A percentile compares a stretch with the other conserved stretches of the same genome.
phyloP scores from a whole-genome alignment of 1,284 basidiomycete species.

The Apiotrichum porosum region DNA sequence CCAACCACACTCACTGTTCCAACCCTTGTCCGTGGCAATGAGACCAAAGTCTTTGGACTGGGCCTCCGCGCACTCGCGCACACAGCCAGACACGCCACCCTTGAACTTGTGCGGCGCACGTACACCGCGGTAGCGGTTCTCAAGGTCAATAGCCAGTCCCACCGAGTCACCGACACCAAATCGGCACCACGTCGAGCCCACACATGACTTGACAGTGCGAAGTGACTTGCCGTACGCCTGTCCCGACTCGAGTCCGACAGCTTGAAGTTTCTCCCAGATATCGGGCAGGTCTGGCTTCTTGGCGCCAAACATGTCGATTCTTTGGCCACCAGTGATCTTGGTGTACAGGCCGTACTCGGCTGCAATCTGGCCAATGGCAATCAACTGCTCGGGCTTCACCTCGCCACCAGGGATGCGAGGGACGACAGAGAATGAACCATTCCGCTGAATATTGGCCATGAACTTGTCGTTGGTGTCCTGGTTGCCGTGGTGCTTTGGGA shows the following conservation, averaged over 20 bases:
- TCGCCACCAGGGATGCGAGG: conserved; percentile 56
- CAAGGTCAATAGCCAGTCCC: conserved; percentile 65
- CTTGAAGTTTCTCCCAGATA: conserved; percentile 66
- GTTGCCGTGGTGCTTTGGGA: conserved; percentile 60
- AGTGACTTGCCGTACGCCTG: conserved; percentile 65
- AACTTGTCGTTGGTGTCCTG: conserved; percentile 56
- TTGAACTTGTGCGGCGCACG: conserved; percentile 68
- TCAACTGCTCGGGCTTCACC: conserved; percentile 64
- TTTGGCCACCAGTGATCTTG: conserved; percentile 62
- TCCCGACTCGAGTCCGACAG: conserved; percentile 68
- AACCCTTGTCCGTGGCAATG: conserved; percentile 72
- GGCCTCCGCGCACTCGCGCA: conserved; percentile 70
- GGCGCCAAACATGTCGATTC: conserved; percentile 70
- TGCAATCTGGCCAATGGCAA: conserved; percentile 64
- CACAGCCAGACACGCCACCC: conserved; percentile 71
- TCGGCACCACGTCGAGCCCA: conserved; percentile 64
- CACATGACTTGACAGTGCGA: conserved; percentile 60
- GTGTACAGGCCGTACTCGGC: conserved; percentile 68
- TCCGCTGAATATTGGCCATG: conserved; percentile 70
- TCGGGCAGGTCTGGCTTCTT: conserved; percentile 67
- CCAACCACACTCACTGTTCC: conserved; percentile 57
- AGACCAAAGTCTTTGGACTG: conserved; percentile 72
- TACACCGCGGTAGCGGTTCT: conserved; percentile 68
- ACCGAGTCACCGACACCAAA: conserved; percentile 73
- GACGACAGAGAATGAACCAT: conserved; percentile 68